A percentile compares a stretch with the other conserved stretches of the same genome.
Evolutionary conservation across 768 basidiomycete species (phyloP).

Genomic region (Leccinum barrowsii): DNA sequence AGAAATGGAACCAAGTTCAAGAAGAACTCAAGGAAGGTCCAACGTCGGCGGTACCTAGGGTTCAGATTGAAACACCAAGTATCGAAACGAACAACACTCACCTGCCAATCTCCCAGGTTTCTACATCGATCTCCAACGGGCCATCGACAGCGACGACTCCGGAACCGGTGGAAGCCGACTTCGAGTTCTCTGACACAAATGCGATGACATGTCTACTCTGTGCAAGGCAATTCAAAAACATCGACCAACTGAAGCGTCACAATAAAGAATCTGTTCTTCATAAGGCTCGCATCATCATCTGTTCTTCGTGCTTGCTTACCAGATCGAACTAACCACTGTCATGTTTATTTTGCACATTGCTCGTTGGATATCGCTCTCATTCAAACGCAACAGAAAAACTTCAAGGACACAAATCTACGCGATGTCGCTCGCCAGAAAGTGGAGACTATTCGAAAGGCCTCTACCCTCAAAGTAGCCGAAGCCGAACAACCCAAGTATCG

Average conservation of each 20-base stretch:
- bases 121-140: conserved; percentile 12
- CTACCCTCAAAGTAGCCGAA: conserved; percentile 23
- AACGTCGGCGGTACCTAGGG: conserved; percentile 22
- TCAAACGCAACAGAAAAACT: conserved; percentile 67
- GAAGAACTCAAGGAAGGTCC: conserved; percentile 67
- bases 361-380: neutral
- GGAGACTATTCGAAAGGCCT: conserved; percentile 38
- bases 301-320: conserved; percentile 18
- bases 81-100: conserved; percentile 5
- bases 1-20: conserved; percentile 96
- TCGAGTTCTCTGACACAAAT: conserved; percentile 77
- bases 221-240: conserved; percentile 85
- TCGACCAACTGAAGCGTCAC: conserved; percentile 85
- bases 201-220: conserved; percentile 86
- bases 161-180: conserved; percentile 53
- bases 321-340: conserved; percentile 31
- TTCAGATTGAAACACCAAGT: conserved; percentile 6
- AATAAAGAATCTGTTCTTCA: conserved; percentile 93
- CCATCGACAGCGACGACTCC: conserved; percentile 34
- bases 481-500: conserved; percentile 79
- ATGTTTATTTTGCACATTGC: conserved; percentile 12
- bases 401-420: conserved; percentile 65
- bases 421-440: conserved; percentile 73
- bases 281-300: conserved; percentile 65
- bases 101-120: conserved; percentile 4